Evolutionary conservation across 305 asterid genomes (phyloP).

Genomic region (Fraxinus ornus): DNA sequence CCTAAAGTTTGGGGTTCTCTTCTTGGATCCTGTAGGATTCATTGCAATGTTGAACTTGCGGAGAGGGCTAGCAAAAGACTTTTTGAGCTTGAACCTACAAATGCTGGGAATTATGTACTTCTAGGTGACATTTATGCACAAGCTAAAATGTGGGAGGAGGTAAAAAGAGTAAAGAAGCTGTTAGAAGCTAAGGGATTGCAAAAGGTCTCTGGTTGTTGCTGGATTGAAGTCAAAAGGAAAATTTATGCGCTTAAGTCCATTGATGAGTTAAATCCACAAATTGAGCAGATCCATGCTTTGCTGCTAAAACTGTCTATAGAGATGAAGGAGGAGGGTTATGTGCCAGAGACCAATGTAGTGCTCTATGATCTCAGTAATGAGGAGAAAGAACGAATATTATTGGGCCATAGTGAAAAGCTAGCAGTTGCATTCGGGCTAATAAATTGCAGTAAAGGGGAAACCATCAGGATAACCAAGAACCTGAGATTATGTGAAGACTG

Average conservation of each 20-base stretch:
- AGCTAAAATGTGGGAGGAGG: conserved; percentile 86
- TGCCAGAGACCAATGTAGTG: conserved; percentile 68
- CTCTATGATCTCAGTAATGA: conserved; percentile 67
- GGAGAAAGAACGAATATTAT: conserved; percentile 67
- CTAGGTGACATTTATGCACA: conserved; percentile 83
- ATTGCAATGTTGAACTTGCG: conserved; percentile 73
- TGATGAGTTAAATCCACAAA: conserved; percentile 77
- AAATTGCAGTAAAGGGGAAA: conserved; percentile 66
- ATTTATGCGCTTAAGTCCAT: conserved; percentile 52
- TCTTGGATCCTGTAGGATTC: conserved; percentile 88
- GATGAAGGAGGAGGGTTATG: conserved; percentile 76
- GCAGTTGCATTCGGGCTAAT: conserved; percentile 89
- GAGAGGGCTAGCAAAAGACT: conserved; percentile 71
- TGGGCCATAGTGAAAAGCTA: conserved; percentile 87
- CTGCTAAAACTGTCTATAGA: conserved; percentile 54
- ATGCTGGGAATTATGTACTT: conserved; percentile 93
- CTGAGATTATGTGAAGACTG: conserved; percentile 87
- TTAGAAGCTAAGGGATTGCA: conserved; percentile 66
- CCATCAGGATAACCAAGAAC: conserved; percentile 80
- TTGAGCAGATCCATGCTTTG: conserved; percentile 72
- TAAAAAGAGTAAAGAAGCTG: conserved; percentile 66
- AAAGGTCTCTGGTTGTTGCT: conserved; percentile 82
- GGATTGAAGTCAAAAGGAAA: conserved; percentile 74
- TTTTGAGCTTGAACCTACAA: conserved; percentile 80
- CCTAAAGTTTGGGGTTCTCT: conserved; percentile 88